These are phyloP conservation scores for Alliaria petiolata DNA, from an alignment of 345 rosid species.

Conservation along the genomic window DNA sequence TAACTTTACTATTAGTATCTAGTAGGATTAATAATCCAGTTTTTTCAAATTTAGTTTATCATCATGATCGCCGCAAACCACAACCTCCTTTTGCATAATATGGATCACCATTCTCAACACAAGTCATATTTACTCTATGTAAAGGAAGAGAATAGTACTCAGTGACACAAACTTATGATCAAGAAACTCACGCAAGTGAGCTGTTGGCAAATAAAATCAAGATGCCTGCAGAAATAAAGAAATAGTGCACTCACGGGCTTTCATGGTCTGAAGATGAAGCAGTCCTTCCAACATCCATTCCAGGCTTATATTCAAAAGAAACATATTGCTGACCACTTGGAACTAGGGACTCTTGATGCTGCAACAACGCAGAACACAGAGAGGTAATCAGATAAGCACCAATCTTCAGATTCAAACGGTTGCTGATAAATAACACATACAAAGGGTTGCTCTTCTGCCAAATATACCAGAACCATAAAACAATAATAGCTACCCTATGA, in stretches of 20 bases:
- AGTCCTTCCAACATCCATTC: conserved; percentile 82
- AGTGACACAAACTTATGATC: background rate
- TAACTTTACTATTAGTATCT: background rate
- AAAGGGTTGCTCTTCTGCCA: background rate
- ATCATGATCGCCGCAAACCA: background rate
- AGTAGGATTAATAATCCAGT: background rate
- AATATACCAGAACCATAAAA: background rate
- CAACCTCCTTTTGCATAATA: background rate
- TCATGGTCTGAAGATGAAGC: conserved; percentile 96
- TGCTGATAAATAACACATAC: background rate
- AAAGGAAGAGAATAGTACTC: background rate
- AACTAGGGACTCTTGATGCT: conserved; percentile 89
- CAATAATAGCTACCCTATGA: background rate
- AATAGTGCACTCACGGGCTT: conserved; percentile 84
- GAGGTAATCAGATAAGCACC: background rate
- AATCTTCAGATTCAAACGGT: conserved; percentile 2
- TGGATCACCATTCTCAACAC: background rate
- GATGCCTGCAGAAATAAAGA: background rate
- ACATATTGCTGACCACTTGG: conserved; percentile 77
- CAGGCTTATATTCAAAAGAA: conserved; percentile 95
- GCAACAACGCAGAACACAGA: conserved; percentile 33
- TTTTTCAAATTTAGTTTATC: background rate
- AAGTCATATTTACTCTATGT: background rate
- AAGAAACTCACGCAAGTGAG: conserved; percentile 1
- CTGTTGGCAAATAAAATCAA: background rate